Percentiles rank a stretch among this genome's conserved stretches.
Evolutionary conservation across 495 filamentous ascomycete genomes (phyloP).

Genomic region (Aspergillus haitiensis): DNA sequence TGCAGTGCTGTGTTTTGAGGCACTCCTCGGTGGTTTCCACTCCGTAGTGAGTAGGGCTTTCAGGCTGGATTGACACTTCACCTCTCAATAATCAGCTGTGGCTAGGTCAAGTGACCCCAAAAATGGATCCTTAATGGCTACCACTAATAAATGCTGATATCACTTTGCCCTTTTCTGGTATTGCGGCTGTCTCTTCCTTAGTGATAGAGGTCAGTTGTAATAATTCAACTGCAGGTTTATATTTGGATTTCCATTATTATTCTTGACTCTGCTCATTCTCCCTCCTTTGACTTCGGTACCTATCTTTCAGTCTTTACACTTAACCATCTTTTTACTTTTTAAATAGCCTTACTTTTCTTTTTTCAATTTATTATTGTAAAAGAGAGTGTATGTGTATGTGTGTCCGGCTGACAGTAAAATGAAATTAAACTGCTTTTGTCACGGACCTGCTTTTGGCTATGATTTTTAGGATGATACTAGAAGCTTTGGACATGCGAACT

Average conservation of each 20-base stretch:
- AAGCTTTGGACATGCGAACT: not conserved
- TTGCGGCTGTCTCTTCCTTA: not conserved
- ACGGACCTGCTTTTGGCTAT: constrained; percentile 24
- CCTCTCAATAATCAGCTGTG: constrained; percentile 13
- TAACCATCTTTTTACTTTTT: too few species aligned
- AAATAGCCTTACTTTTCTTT: not conserved
- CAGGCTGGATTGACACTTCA: constrained; percentile 11
- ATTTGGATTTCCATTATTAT: too few species aligned
- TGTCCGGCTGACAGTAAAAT: constrained; percentile 28
- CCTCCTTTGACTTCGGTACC: too few species aligned
- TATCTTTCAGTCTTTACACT: too few species aligned
- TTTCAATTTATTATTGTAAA: not conserved
- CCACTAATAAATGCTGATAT: constrained; percentile 19
- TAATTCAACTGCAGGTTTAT: too few species aligned
- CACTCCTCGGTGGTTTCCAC: not conserved
- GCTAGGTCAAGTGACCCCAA: constrained; percentile 30
- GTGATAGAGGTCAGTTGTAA: too few species aligned
- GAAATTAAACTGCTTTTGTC: constrained; percentile 25
- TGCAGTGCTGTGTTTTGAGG: too few species aligned
- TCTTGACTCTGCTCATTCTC: too few species aligned
- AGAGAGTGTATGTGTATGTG: not conserved
- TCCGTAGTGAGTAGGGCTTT: not conserved
- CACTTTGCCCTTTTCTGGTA: constrained; percentile 19
- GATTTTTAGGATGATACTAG: constrained; percentile 14
- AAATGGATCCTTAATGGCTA: constrained; percentile 25